Evolutionary conservation across 2,329 filamentous ascomycete genomes (phyloP).

Genomic region (Penicillium sp.): DNA sequence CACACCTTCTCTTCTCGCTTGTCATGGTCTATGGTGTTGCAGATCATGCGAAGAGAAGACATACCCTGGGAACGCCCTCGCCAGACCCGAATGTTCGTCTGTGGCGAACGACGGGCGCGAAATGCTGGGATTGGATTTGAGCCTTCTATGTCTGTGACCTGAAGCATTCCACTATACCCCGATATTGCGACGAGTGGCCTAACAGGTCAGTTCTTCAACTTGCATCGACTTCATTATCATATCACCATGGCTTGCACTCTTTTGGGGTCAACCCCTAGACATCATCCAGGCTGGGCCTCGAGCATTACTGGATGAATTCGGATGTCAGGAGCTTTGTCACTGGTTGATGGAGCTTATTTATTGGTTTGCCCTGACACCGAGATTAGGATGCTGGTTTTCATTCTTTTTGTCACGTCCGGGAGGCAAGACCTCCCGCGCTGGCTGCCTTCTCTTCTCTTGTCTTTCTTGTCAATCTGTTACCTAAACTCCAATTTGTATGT

Average conservation of each 20-base stretch:
- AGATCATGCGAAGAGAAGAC: constrained; percentile 1
- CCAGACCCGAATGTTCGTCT: constrained; percentile 20
- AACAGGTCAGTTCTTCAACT: background rate
- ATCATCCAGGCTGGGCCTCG: constrained; percentile 49
- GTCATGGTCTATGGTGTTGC: constrained; percentile 8
- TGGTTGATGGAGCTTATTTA: constrained; percentile 25
- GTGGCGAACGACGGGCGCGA: constrained; percentile 26
- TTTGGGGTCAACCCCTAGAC: constrained; percentile 56
- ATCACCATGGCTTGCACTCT: constrained; percentile 11
- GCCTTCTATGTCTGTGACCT: constrained; percentile 35
- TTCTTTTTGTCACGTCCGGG: constrained; percentile 35
- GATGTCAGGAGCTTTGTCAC: constrained; percentile 24
- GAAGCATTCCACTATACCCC: constrained; percentile 9
- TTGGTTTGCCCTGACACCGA: constrained; percentile 27
- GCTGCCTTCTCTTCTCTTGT: constrained; percentile 24
- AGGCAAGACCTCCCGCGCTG: constrained; percentile 35
- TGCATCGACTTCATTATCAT: background rate
- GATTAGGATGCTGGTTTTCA: constrained; percentile 53
- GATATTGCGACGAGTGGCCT: constrained; percentile 7
- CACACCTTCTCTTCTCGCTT: constrained; percentile 19
- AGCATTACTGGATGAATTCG: constrained; percentile 37
- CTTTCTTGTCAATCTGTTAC: constrained; percentile 12
- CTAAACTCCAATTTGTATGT: constrained; percentile 11
- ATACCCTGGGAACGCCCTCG: constrained; percentile 3
- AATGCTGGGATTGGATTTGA: constrained; percentile 28